Base-by-base conservation (phyloP, 2,329 filamentous ascomycete genomes). In the Aspergillus fumigatus region DNA sequence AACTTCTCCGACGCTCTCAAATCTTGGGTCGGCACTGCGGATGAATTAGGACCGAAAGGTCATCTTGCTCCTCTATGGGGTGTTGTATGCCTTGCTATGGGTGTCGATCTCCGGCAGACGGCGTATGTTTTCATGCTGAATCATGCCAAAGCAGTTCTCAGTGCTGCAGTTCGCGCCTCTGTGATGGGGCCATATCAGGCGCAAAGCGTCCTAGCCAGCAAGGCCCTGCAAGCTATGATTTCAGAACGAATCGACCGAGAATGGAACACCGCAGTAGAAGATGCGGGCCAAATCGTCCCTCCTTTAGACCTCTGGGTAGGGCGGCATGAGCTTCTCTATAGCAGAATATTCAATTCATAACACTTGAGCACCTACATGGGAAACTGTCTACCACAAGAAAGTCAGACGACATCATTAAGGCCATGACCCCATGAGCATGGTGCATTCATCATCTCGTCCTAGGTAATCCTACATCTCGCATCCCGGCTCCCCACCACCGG, bases 121-220 rank as follows among this genome's bases (percentile, higher is more conserved):
- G 80, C 81, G 0, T 87, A 88, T 67, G 69, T 86, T 1, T 87
- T 86, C 65, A 75, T 88, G 55, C 77, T 87, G 55, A 85, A 84
- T 56, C 85, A 88, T 69, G 82, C 83, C 4, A 84, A 86, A 62
- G 83, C 84, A 0, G 77, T 88, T 4, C 73, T 86, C 14, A 85
- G 82, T 61, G 85, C 85, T 3, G 84, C 80, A 0, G 84, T 88
- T 47, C 75, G 85, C 45, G 83, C 84, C 4, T 82, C 82, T 23
- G 84, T 87, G 2, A 81, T 87, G 80, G 85, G 85, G 0, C 84
- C 85, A 0, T 88, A 87, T 69, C 84, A 86, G 69, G 82, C 83
- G 19, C 85, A 88, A 63, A 78, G 73, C 23, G 71, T 86, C 27
- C 72, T 88, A 45, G 84, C 84, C 2, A 79, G 81, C 58, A 70